Base-by-base conservation (phyloP, 345 rosid genomes). In the Murraya paniculata region DNA sequence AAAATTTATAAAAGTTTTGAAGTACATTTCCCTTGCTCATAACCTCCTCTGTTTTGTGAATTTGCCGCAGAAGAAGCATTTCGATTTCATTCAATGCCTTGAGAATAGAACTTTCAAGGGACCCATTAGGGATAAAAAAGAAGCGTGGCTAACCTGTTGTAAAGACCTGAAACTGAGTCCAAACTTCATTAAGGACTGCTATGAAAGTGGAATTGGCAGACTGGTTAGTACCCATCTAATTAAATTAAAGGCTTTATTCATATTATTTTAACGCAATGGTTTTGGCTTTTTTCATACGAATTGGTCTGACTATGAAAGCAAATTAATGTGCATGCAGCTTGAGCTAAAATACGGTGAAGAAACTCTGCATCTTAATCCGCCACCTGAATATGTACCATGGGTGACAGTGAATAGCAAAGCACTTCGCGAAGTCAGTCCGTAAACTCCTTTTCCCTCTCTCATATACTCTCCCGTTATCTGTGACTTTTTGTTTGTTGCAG, bases 321-420 rank as follows among this genome's bases (percentile, higher is more conserved):
- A 38, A 39, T 19, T 31, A 11, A 38, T 45, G 13, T 45, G 50
- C 1, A 55, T 45, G 64, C 88, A 88, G 89, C 79, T 86, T 6
- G 82, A 80, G 67, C 72, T 73, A 45, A 24, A 67, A 70, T 77
- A 83, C 8, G 86, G 82, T 2, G 77, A 50, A 8, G 87, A 88
- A 74, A 88, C 91, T 3, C 72, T 59, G 4, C 68, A 62, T 8
- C 88, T 86, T 28, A 77, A 74, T 66, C 91, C 89, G 5, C 77
- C 82, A 0, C 91, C 78, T 57, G 81, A 80, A 69, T 86, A 76
- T 73, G 91, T 88, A 2, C 89, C 91, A 28, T 88, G 89, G 89
- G 84, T 88, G 66, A 82, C 79, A 2, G 87, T 88, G 7, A 77
- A 88, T 80, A 68, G 77, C 35, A 80, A 74, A 21, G 81, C 88